phyloP scores from a whole-genome alignment of 1,284 basidiomycete species.

The Omphalotus olearius region DNA sequence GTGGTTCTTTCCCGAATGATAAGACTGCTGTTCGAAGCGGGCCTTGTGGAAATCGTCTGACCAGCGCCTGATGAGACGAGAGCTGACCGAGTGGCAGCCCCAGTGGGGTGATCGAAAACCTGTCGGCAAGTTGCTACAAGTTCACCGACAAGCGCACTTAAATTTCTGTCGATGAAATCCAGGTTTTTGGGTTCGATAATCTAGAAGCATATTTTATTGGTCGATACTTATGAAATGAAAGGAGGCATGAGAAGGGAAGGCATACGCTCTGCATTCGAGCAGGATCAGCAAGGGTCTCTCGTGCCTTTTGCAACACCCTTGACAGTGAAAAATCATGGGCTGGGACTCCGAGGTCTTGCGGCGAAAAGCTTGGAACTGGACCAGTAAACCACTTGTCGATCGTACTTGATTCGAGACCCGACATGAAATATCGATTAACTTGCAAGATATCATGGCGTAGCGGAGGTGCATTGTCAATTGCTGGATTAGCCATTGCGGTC shows the following conservation, averaged over 20 bases:
- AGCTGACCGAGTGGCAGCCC: slow-evolving; percentile 60
- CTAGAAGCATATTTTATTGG: background rate
- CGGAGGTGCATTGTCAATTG: slow-evolving; percentile 40
- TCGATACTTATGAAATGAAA: too few species aligned
- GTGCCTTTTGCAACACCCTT: slow-evolving; percentile 42
- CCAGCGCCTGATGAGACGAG: slow-evolving; percentile 30
- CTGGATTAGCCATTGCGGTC: slow-evolving; percentile 34
- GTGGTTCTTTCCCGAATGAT: slow-evolving; percentile 52
- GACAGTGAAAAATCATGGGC: slow-evolving; percentile 34
- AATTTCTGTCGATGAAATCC: slow-evolving; percentile 57
- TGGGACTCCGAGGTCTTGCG: slow-evolving; percentile 49
- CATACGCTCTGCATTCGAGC: background rate
- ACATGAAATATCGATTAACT: slow-evolving; percentile 74
- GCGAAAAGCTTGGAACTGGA: slow-evolving; percentile 51
- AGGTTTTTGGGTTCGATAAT: background rate
- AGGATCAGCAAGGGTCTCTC: slow-evolving; percentile 39
- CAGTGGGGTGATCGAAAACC: slow-evolving; percentile 60
- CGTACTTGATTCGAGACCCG: slow-evolving; percentile 60
- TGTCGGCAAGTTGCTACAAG: slow-evolving; percentile 55
- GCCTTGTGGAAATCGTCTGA: slow-evolving; percentile 16
- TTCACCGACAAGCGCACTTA: slow-evolving; percentile 61
- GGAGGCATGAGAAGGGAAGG: background rate
- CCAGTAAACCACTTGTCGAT: slow-evolving; percentile 79
- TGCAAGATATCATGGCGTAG: slow-evolving; percentile 72
- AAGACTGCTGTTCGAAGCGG: slow-evolving; percentile 18